A percentile compares a stretch with the other conserved stretches of the same genome.
phyloP scores from a whole-genome alignment of 169 alveolate genomes.

The Eimeria sp. region DNA sequence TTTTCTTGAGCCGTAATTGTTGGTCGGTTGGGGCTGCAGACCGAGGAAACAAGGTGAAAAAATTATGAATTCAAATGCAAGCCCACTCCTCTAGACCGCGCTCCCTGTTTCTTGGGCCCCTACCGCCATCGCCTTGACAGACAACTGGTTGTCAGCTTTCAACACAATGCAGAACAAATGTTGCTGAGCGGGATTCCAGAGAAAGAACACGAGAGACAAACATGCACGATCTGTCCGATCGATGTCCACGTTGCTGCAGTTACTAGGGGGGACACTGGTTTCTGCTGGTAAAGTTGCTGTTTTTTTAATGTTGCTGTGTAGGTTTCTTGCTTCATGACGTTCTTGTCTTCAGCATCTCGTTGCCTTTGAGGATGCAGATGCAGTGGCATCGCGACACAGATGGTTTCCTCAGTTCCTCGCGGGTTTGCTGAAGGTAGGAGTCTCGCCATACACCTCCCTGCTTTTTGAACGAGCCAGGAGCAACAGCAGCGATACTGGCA shows the following conservation, averaged over 20 bases:
- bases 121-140: conserved; percentile 84
- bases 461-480: too few species aligned
- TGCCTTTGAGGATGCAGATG: conserved; percentile 16
- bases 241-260: not conserved
- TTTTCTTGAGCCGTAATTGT: not conserved
- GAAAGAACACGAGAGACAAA: not conserved
- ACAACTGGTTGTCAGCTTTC: conserved; percentile 57
- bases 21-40: not conserved
- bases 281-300: not conserved
- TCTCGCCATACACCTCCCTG: too few species aligned
- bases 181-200: not conserved
- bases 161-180: not conserved
- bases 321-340: not conserved
- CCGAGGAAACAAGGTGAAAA: conserved; percentile 14
- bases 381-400: not conserved
- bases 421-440: conserved; percentile 6
- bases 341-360: conserved; percentile 18
- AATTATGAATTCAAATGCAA: conserved; percentile 79
- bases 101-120: conserved; percentile 72
- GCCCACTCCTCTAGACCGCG: conserved; percentile 60
- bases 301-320: not conserved
- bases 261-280: not conserved
- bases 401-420: conserved; percentile 40
- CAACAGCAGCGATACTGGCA: not conserved
- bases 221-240: too few species aligned